phyloP scores from a whole-genome alignment of 1,284 basidiomycete species.

The Irpex rosettiformis region DNA sequence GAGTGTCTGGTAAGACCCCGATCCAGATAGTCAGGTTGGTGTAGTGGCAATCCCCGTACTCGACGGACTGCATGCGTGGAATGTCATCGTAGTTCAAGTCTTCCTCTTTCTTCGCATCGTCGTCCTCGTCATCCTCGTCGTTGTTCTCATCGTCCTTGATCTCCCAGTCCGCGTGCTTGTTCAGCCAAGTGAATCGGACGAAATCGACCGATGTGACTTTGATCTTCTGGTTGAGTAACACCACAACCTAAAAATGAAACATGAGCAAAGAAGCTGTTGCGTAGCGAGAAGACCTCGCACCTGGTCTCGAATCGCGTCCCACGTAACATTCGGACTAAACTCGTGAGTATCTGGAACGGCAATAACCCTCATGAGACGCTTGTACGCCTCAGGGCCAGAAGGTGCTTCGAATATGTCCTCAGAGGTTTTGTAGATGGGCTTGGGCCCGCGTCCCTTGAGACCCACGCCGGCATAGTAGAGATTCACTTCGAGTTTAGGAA shows the following conservation, averaged over 20 bases:
- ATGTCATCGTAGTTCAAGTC: no score
- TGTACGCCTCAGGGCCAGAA: conserved; percentile 16
- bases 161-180: no score
- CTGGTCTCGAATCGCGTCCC: conserved; percentile 31
- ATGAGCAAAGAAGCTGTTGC: conserved; percentile 26
- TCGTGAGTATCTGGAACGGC: conserved; percentile 14
- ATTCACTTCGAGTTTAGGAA: conserved; percentile 19
- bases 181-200: conserved; percentile 22
- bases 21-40: conserved; percentile 28
- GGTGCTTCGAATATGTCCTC: conserved; percentile 18
- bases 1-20: conserved; percentile 27
- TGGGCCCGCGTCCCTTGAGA: conserved; percentile 17
- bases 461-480: conserved; percentile 22
- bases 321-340: conserved; percentile 15
- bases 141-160: no score
- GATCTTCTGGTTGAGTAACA: conserved; percentile 28
- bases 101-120: background rate
- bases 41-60: conserved; percentile 2
- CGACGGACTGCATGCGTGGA: no score
- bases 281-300: conserved; percentile 32
- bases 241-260: conserved; percentile 32
- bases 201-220: conserved; percentile 31
- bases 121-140: no score
- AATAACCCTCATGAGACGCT: conserved; percentile 18
- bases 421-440: conserved; percentile 21